Base-by-base conservation (phyloP, 1,139 yeast genomes). In the Taphrina communis region DNA sequence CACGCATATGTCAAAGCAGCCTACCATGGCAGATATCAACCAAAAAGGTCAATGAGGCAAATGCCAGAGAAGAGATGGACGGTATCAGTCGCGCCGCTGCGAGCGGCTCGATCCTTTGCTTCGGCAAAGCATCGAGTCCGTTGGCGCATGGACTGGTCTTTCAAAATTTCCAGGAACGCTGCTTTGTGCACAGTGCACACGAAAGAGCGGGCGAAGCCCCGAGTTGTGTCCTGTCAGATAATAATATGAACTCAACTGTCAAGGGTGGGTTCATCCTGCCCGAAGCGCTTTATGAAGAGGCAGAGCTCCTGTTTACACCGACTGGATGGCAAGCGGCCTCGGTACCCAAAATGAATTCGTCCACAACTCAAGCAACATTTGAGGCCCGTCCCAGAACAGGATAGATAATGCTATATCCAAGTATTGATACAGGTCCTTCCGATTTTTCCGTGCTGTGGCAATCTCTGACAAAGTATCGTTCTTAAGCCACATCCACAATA, bases 61-160 rank as follows among this genome's bases (percentile, higher is more conserved):
- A 12, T 19, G 51, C 51, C n/a, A 2, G 19, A n/a, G 21, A 46
- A 46, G 19, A 19, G 25, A n/a, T n/a, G n/a, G 51, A 46, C n/a
- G n/a, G 11, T n/a, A 46, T 46, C 19, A n/a, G 19, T n/a, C 8
- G 51, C 51, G n/a, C 51, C 19, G 51, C 2, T 46, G 51, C 51
- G n/a, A 46, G 51, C 19, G 51, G 51, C 19, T 46, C 51, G 25
- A 46, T 46, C 17, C 51, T 46, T 46, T 46, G 51, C 19, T 46
- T 46, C 19, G 51, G 51, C 25, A 46, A 46, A 46, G 51, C 51
- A n/a, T 12, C 51, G 19, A 46, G 51, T n/a, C n/a, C 51, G 19
- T 11, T 19, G 25, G 51, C 51, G 19, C 51, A 46, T 19, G 51
- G 51, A 12, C 9, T 46, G 19, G 2, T 46, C 4, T 46, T 46